These are phyloP conservation scores for Knufia fluminis DNA, from an alignment of 2,329 filamentous ascomycete genomes.

Conservation along the genomic window DNA sequence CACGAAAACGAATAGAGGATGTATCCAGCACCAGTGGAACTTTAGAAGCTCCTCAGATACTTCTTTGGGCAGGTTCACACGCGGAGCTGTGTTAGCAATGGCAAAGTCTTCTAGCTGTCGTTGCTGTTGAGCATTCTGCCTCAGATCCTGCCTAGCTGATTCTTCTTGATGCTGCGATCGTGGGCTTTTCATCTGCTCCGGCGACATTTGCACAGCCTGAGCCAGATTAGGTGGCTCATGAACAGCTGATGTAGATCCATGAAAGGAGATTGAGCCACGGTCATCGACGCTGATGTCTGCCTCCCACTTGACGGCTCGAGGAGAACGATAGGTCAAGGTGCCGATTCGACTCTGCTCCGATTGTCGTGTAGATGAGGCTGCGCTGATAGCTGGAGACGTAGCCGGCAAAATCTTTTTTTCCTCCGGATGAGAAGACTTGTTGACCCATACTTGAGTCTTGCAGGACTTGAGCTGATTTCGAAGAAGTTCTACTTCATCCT, in stretches of 20 bases:
- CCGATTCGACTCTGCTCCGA: conserved; percentile 9
- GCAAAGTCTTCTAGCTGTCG: conserved; percentile 20
- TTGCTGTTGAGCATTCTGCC: conserved; percentile 19
- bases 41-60: conserved; percentile 23
- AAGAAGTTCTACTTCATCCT: conserved; percentile 21
- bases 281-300: conserved; percentile 22
- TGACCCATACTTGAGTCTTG: conserved; percentile 20
- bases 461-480: conserved; percentile 19
- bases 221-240: conserved; percentile 18
- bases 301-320: conserved; percentile 18
- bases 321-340: conserved; percentile 11
- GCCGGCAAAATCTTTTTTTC: conserved; percentile 18
- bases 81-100: conserved; percentile 20
- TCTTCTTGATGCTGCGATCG: conserved; percentile 14
- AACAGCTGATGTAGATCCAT: conserved; percentile 21
- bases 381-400: conserved; percentile 17
- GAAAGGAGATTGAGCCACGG: conserved; percentile 19
- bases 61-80: conserved; percentile 22
- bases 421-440: conserved; percentile 15
- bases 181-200: conserved; percentile 2
- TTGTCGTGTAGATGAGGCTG: conserved; percentile 14
- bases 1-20: conserved; percentile 25
- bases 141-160: conserved; percentile 16
- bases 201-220: conserved; percentile 9
- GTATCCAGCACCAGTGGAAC: conserved; percentile 26